A percentile compares a stretch with the other conserved stretches of the same genome.
These are phyloP conservation scores for Boletellus sp. DNA, from an alignment of 1,284 basidiomycete species.

Conservation along the genomic window DNA sequence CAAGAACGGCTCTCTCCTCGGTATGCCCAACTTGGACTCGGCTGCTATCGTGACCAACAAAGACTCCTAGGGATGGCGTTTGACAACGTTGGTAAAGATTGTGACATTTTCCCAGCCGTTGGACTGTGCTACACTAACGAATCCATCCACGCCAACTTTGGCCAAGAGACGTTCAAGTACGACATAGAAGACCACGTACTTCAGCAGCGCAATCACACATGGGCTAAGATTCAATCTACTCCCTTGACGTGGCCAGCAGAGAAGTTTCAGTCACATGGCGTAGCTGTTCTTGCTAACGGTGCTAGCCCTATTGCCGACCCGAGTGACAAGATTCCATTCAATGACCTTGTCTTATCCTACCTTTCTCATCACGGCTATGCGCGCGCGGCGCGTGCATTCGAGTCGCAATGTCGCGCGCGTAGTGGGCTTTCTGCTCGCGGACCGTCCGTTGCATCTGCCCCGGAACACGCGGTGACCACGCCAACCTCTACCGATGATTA, in stretches of 20 bases:
- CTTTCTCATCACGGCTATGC: constrained; percentile 79
- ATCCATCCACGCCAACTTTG: constrained; percentile 79
- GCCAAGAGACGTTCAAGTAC: constrained; percentile 78
- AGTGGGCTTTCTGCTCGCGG: constrained; percentile 19
- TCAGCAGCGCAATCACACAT: constrained; percentile 57
- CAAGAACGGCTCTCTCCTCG: constrained; percentile 79
- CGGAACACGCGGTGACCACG: constrained; percentile 6
- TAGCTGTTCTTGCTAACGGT: constrained; percentile 1
- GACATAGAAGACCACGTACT: constrained; percentile 83
- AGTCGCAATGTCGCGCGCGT: constrained; percentile 41
- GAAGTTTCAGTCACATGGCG: constrained; percentile 12
- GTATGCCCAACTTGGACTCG: constrained; percentile 38
- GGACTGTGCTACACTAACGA: constrained; percentile 79
- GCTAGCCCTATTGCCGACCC: constrained; percentile 16
- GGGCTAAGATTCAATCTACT: constrained; percentile 60
- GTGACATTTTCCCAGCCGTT: constrained; percentile 77
- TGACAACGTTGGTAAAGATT: constrained; percentile 62
- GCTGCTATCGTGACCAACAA: constrained; percentile 11
- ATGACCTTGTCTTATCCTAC: constrained; percentile 74
- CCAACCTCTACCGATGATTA: constrained; percentile 37
- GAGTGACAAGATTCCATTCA: constrained; percentile 42
- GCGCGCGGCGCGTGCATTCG: constrained; percentile 63
- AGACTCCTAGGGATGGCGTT: constrained; percentile 58
- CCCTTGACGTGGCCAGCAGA: constrained; percentile 37
- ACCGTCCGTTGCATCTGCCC: neutral